Conservation (phyloP, 2,329 filamentous ascomycete genomes). For the Gnomoniopsis smithogilvyi region DNA sequence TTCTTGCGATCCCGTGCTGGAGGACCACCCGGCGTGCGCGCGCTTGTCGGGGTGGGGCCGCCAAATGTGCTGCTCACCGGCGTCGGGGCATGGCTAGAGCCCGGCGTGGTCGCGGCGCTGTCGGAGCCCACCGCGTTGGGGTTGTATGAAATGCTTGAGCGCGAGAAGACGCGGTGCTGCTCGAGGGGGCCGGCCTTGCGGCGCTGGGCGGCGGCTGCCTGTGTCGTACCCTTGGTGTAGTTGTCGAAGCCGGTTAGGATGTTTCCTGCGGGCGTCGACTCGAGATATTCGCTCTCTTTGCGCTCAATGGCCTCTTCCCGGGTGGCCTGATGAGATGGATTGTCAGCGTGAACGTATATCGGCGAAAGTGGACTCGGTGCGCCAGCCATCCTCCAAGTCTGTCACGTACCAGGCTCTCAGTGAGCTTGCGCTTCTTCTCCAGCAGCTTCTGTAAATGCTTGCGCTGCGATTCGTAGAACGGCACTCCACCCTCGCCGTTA, state of each 20-base stretch:
- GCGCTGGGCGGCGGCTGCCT: conserved; percentile 59
- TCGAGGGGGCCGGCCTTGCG: conserved; percentile 65
- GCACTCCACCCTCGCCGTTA: conserved; percentile 46
- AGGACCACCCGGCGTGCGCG: conserved; percentile 19
- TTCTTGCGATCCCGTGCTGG: conserved; percentile 48
- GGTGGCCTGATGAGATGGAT: conserved; percentile 15
- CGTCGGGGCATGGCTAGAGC: conserved; percentile 48
- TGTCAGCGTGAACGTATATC: neutral
- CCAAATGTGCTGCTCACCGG: conserved; percentile 52
- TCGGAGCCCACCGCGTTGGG: conserved; percentile 25
- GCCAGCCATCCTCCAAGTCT: neutral
- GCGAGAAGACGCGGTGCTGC: conserved; percentile 70
- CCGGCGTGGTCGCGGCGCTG: conserved; percentile 17
- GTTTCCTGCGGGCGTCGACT: conserved; percentile 85
- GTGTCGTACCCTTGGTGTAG: conserved; percentile 84
- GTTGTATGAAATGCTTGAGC: conserved; percentile 61
- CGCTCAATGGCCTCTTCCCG: conserved; percentile 78
- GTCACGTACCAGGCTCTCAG: conserved; percentile 27
- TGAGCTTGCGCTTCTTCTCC: conserved; percentile 59
- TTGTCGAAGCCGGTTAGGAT: conserved; percentile 98
- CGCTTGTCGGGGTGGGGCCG: conserved; percentile 50
- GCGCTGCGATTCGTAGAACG: conserved; percentile 72
- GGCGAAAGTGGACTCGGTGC: neutral
- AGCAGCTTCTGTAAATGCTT: conserved; percentile 65
- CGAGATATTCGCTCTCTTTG: conserved; percentile 84